Conservation (phyloP, 176 grass and related monocot species). For the Lolium multiflorum region DNA sequence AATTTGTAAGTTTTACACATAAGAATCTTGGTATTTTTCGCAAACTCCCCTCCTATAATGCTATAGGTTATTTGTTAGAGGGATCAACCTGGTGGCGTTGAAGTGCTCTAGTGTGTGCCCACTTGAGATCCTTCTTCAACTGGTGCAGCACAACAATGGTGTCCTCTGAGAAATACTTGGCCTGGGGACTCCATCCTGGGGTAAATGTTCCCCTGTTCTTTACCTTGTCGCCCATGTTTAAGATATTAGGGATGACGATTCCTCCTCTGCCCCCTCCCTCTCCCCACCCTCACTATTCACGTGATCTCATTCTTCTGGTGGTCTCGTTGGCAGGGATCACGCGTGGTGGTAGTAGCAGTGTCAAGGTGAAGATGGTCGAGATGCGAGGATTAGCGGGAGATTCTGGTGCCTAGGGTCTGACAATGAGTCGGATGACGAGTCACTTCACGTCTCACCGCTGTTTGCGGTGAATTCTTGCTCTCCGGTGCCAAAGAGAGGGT, state of each 20-base stretch:
- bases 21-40: neutral
- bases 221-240: conserved; percentile 60
- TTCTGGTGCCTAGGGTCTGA: neutral
- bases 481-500: too few relatives aligned
- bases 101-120: conserved; percentile 69
- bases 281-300: too few relatives aligned
- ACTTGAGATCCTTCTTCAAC: conserved; percentile 59
- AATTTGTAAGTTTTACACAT: conserved; percentile 4
- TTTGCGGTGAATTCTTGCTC: too few relatives aligned
- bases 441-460: too few relatives aligned
- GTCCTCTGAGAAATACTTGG: conserved; percentile 58
- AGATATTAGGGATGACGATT: too few relatives aligned
- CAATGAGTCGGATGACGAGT: too few relatives aligned
- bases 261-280: too few relatives aligned
- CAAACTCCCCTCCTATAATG: neutral
- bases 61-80: conserved; percentile 19
- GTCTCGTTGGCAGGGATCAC: neutral
- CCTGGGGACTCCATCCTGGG: conserved; percentile 52
- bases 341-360: too few relatives aligned
- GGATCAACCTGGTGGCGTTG: conserved; percentile 46
- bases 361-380: too few relatives aligned
- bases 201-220: conserved; percentile 61
- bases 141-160: conserved; percentile 79
- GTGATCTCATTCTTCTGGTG: neutral
- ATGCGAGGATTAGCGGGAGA: too few relatives aligned